phyloP scores from a whole-genome alignment of 2,329 filamentous ascomycete genomes.

The Claviceps purpurea region DNA sequence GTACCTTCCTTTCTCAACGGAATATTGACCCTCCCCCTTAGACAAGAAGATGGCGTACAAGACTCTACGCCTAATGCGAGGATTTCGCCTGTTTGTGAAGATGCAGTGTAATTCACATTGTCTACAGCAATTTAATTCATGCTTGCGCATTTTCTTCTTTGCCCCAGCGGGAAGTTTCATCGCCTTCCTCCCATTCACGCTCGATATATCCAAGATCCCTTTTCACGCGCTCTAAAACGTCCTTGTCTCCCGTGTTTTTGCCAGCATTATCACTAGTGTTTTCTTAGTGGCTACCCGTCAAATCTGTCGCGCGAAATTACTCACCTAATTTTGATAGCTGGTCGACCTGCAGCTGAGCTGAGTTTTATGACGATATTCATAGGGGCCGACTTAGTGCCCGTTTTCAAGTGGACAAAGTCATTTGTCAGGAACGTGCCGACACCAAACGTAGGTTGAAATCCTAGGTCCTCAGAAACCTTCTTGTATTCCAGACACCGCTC shows the following conservation, averaged over 20 bases:
- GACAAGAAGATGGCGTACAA: too few relatives aligned
- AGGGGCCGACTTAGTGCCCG: conserved; percentile 72
- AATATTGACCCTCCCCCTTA: neutral
- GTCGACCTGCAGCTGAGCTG: conserved; percentile 65
- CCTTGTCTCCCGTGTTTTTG: conserved; percentile 86
- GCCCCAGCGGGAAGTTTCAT: conserved; percentile 77
- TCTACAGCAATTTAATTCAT: neutral
- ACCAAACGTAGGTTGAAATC: conserved; percentile 80
- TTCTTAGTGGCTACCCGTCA: conserved; percentile 8
- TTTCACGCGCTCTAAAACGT: conserved; percentile 73
- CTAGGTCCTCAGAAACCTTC: conserved; percentile 61
- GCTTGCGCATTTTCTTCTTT: conserved; percentile 25
- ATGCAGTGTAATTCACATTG: neutral
- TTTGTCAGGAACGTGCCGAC: conserved; percentile 95
- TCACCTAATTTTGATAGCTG: conserved; percentile 76
- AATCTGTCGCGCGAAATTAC: conserved; percentile 2
- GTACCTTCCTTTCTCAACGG: neutral
- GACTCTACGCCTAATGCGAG: neutral
- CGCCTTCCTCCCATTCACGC: conserved; percentile 67
- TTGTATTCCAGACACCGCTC: conserved; percentile 88
- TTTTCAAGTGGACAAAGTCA: conserved; percentile 64
- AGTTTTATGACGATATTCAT: conserved; percentile 98
- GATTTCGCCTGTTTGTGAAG: neutral
- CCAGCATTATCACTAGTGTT: conserved; percentile 56
- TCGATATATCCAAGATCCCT: conserved; percentile 74